Conservation (phyloP, 176 grass and related monocot species). For the Eleusine indica region DNA sequence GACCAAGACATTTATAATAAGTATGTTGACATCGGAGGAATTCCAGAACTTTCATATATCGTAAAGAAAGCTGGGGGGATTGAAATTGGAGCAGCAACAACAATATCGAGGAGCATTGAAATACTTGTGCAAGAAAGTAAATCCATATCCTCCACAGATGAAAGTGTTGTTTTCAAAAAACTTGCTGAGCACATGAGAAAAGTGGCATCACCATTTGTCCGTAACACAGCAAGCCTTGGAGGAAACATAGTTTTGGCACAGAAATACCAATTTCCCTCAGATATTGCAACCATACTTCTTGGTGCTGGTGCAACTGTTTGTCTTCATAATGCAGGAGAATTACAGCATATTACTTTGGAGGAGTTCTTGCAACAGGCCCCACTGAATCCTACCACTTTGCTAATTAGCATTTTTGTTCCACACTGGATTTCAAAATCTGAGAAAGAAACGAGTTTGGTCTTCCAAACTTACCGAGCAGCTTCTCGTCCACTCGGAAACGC, state of each 20-base stretch:
- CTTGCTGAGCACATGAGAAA: conserved; percentile 77
- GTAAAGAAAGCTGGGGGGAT: conserved; percentile 36
- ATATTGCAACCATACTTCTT: conserved; percentile 79
- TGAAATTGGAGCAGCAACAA: conserved; percentile 65
- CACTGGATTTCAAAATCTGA: conserved; percentile 34
- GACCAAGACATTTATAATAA: conserved; percentile 57
- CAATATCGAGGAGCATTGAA: conserved; percentile 63
- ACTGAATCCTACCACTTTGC: conserved; percentile 52
- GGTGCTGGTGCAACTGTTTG: conserved; percentile 55
- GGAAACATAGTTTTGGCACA: conserved; percentile 84
- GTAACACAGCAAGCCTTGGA: conserved; percentile 80
- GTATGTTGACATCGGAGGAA: conserved; percentile 67
- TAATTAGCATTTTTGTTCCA: conserved; percentile 72
- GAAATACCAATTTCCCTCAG: conserved; percentile 64
- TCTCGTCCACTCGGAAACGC: conserved; percentile 78
- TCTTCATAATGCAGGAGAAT: conserved; percentile 48
- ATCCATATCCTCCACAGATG: conserved; percentile 20
- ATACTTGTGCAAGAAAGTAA: conserved; percentile 43
- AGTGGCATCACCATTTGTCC: conserved; percentile 75
- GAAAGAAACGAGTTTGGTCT: conserved; percentile 27
- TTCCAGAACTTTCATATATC: conserved; percentile 64
- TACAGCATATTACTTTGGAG: conserved; percentile 60
- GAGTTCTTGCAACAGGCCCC: conserved; percentile 63
- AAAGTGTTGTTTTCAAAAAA: conserved; percentile 55
- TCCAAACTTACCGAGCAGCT: conserved; percentile 73